phyloP scores from a whole-genome alignment of 192 early-diverging fungal genomes.

The Rhizophagus clarus region DNA sequence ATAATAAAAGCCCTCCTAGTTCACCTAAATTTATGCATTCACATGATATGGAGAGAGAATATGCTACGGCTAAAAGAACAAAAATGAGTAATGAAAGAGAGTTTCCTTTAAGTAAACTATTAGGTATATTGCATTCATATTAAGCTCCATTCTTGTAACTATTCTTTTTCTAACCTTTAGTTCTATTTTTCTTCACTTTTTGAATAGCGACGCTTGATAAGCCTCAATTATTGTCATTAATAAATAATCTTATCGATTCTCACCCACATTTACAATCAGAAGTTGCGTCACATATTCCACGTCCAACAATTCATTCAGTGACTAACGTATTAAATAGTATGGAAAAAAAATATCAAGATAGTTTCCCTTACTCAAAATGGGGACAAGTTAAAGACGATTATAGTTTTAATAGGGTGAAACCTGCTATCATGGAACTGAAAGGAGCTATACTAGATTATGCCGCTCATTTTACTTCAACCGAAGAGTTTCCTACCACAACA shows the following conservation, averaged over 20 bases:
- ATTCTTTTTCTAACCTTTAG: not conserved
- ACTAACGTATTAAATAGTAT: constrained; percentile 63
- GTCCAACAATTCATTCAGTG: constrained; percentile 82
- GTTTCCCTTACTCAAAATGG: constrained; percentile 86
- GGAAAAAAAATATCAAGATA: constrained; percentile 70
- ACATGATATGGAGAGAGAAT: constrained; percentile 7
- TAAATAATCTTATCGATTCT: constrained; percentile 69
- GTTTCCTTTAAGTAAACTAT: constrained; percentile 25
- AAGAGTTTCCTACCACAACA: constrained; percentile 74
- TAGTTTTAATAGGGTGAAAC: constrained; percentile 83
- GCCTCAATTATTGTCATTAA: constrained; percentile 71
- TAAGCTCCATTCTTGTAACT: not conserved
- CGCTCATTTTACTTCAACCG: constrained; percentile 75
- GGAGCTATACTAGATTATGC: constrained; percentile 72
- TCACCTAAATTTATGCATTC: not conserved
- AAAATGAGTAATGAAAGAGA: constrained; percentile 13
- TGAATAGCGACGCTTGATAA: constrained; percentile 61
- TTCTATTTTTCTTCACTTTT: not conserved
- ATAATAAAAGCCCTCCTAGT: constrained; percentile 21
- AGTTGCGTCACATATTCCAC: constrained; percentile 76
- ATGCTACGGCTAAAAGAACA: constrained; percentile 11
- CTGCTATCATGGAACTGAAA: constrained; percentile 71
- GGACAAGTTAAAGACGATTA: constrained; percentile 85
- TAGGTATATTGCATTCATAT: constrained; percentile 10
- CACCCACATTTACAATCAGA: constrained; percentile 73